Evolutionary conservation across 148 eudicot species (phyloP), one percentile per base, ranked within the genome.

Genomic region (Amaranthus hypochondriacus): DNA sequence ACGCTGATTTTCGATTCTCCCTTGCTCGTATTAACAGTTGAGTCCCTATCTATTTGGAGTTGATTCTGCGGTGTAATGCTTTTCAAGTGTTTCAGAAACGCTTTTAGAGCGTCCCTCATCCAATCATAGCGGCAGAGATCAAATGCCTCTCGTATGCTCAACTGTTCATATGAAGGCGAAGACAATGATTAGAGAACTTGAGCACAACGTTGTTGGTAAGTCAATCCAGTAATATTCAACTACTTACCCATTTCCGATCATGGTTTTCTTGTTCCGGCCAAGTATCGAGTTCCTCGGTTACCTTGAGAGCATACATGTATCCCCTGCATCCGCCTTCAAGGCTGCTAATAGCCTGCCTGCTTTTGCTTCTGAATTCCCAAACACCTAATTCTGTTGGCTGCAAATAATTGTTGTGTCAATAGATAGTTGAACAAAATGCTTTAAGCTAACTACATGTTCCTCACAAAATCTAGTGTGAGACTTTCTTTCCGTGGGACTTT

Each of bases 261-360:
- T 81, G 87, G 74, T 76, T 82, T 77, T 78, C 77, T 70, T 84
- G 85, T 78, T 86, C 89, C 6, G 87, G 89, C 89, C 89, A 86
- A 14, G 72, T 53, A 18, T 86, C 79, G 28, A 84, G 85, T 79
- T 84, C 89, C 71, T 86, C 89, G 0, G 82, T 80, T 51, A 86
- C 89, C 73, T 86, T 79, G 73, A 86, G 56, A 7, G 87, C 85
- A 65, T 82, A 86, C 87, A 86, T 84, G 73, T 75, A 80, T 44
- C 87, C 89, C 51, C 70, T 82, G 60, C 89, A 86, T 9, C 87
- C 87, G 56, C 87, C 89, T 77, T 84, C 84, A 39, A 70, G 74
- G 76, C 67, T 79, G 68, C 74, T 73, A 12, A 65, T 49, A 49
- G 78, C 77, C 80, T 86, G 84, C 54, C 70, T 84, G 72, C 87